Base-by-base conservation (phyloP, 2,329 filamentous ascomycete genomes). In the Sodiomyces alkalinus region DNA sequence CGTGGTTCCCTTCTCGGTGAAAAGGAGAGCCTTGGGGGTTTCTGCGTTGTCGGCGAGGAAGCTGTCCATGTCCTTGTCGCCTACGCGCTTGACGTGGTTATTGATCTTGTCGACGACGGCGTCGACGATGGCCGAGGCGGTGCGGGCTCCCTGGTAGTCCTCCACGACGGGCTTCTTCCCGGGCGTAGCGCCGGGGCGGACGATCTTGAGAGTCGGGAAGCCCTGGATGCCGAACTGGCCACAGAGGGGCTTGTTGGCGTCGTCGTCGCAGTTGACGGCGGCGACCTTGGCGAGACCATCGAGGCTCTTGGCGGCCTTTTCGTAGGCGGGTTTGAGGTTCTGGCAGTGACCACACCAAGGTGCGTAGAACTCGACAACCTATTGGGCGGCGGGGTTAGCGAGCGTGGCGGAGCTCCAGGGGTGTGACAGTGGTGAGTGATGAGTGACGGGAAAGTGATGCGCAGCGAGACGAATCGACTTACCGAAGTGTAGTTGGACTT, bases 281-380 rank as follows among this genome's bases (percentile, higher is more conserved):
- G 83, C 90, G 22, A 98, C 87, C 45, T 93, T 92, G 43, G 85
- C 90, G 10, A 96, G 67, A 10, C 90, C 90, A n/a, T 79, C 71
- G 33, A 98, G 76, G 43, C 75, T 83, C 45, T 78, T 80, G 42
- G 90, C 90, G 2, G 77, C 86, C 55, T 93, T 93, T 54, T 96
- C 87, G 56, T 90, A 98, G 24, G 82, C 81, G 3, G 86, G 87
- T 58, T 94, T 86, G 45, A 98, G 77, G 56, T 80, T 94, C 57
- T 93, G 70, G 61, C 90, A 98, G 58, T 96, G 90, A 22, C 87
- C 90, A 46, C 90, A 96, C 87, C 87, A 96, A 15, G 87, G 87
- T 7, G 87, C 87, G 47, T 93, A 96, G 66, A 96, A 96, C 56
- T 86, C 82, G 49, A 74, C 57, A 25, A 74, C 66, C 66, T 74